Evolutionary conservation across 345 rosid genomes (phyloP), one percentile per base, ranked within the genome.

Genomic region (Brassica juncea): DNA sequence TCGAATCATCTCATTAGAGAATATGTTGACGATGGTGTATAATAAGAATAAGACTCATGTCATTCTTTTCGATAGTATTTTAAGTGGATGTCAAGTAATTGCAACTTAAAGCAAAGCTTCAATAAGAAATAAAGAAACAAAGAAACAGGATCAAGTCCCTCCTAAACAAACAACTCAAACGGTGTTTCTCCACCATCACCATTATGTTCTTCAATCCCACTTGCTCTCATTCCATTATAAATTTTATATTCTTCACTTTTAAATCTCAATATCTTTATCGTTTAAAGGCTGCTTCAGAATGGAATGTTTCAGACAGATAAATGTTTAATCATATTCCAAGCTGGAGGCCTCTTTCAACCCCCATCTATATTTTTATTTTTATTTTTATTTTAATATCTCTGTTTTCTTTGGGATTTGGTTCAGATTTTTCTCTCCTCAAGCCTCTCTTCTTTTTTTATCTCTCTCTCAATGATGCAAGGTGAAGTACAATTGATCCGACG

Each of bases 401-500:
- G 12, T 39, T 39, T 39, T 35, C 42, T 35, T 35, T 35, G 42
- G 42, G 42, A 35, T 35, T 9, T 35, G 42, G 47, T 39, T 10
- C 12, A 9, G 11, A 8, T 9, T 39, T 2, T 39, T 3, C n/a
- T 42, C n/a, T 44, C 52, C 47, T 87, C 86, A 92, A 86, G 87
- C 92, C 91, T 87, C 91, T 92, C 96, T 90, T 67, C 55, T 7
- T 3, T 7, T 3, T 2, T 9, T 4, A 8, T 12, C 31, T 8
- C 23, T 9, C 58, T 66, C 3, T 79, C 76, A 68, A 80, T 70
- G 69, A 93, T 86, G 96, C 81, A 76, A 77, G 88, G 87, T 74
- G 97, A 90, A 82, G 83, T 91, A 62, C 92, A 90, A 83, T 81
- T 86, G 63, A 86, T 83, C 82, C 88, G 63, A 60, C 83, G 6